Evolutionary conservation across 73 alveolate genomes (phyloP).

Genomic region (Diophrys appendiculata): DNA sequence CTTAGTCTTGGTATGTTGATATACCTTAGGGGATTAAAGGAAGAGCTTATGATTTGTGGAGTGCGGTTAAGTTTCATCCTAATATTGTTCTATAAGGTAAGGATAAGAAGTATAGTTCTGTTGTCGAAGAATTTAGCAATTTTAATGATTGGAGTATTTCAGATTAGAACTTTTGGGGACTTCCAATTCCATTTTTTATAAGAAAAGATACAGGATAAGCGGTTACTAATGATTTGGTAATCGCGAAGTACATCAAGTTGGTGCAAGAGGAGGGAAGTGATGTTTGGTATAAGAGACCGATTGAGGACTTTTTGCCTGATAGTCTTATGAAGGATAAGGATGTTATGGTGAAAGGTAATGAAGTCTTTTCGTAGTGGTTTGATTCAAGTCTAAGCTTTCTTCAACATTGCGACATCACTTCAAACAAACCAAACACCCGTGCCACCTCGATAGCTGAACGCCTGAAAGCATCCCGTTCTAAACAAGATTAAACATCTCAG

Average conservation of each 20-base stretch:
- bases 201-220: conserved; percentile 35
- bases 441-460: background rate
- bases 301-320: conserved; percentile 47
- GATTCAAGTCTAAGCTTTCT: conserved; percentile 16
- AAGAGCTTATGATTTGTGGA: too few species aligned
- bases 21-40: conserved; percentile 16
- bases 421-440: background rate
- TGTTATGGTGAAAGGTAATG: conserved; percentile 28
- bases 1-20: conserved; percentile 36
- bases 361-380: conserved; percentile 54
- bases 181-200: conserved; percentile 67
- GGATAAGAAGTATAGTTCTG: too few species aligned
- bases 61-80: too few species aligned
- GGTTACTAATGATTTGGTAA: conserved; percentile 31
- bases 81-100: too few species aligned
- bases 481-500: conserved; percentile 49
- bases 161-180: conserved; percentile 70
- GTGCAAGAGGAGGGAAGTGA: conserved; percentile 48
- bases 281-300: conserved; percentile 39
- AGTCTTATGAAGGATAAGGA: conserved; percentile 27
- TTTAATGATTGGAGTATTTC: conserved; percentile 71
- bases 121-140: conserved; percentile 46
- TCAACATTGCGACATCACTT: background rate
- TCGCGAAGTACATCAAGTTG: conserved; percentile 28
- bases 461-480: conserved; percentile 6